These are phyloP conservation scores for Nematodospora anomalae DNA, from an alignment of 1,139 yeast genomes.

Conservation along the genomic window DNA sequence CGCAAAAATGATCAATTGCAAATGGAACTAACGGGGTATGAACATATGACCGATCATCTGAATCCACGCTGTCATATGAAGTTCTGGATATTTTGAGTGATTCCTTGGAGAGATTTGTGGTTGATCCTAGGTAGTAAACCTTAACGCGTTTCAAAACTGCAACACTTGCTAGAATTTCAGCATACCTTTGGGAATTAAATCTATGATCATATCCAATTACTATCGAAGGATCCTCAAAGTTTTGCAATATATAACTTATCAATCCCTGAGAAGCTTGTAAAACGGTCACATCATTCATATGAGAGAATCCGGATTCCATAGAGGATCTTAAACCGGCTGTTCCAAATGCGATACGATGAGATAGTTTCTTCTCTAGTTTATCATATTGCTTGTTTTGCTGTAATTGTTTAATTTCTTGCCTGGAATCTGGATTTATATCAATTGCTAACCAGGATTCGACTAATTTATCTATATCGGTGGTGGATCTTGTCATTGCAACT, in stretches of 20 bases:
- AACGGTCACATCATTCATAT: slow-evolving; percentile 89
- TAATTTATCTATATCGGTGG: slow-evolving; percentile 26
- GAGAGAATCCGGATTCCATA: slow-evolving; percentile 88
- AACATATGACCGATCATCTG: slow-evolving; percentile 35
- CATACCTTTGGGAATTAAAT: slow-evolving; percentile 74
- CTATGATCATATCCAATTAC: slow-evolving; percentile 95
- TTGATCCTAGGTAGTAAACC: slow-evolving; percentile 62
- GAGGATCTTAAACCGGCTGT: slow-evolving; percentile 87
- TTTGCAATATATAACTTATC: slow-evolving; percentile 53
- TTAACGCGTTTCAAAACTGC: slow-evolving; percentile 67
- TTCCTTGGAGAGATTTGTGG: slow-evolving; percentile 30
- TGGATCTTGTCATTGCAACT: neutral
- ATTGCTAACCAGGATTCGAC: slow-evolving; percentile 51
- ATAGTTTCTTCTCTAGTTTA: slow-evolving; percentile 51
- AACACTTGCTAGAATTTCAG: slow-evolving; percentile 73
- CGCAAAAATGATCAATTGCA: slow-evolving; percentile 61
- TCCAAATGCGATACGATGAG: slow-evolving; percentile 76
- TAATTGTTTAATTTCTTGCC: slow-evolving; percentile 55
- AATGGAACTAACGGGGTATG: slow-evolving; percentile 96
- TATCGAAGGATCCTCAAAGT: slow-evolving; percentile 32
- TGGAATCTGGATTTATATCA: slow-evolving; percentile 54
- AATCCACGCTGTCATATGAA: slow-evolving; percentile 6
- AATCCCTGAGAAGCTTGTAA: slow-evolving; percentile 92
- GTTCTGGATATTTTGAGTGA: slow-evolving; percentile 19
- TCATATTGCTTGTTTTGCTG: slow-evolving; percentile 36